A percentile compares a stretch with the other conserved stretches of the same genome.
These are phyloP conservation scores for Rhytidiadelphus loreus DNA, from an alignment of 225 moss, liverwort and hornwort genomes.

Conservation along the genomic window DNA sequence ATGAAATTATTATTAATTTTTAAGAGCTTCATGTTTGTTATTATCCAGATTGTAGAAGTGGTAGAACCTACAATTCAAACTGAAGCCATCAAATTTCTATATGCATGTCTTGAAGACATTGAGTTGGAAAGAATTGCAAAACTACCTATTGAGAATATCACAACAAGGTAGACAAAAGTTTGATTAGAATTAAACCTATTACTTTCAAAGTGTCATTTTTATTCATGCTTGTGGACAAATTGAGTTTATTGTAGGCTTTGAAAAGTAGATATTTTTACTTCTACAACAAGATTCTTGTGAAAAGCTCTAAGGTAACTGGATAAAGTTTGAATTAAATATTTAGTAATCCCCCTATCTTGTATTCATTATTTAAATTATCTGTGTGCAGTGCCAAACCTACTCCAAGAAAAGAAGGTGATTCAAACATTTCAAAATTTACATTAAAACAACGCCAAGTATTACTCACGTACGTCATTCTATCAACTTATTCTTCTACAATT, in stretches of 20 bases:
- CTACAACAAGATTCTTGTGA: not conserved
- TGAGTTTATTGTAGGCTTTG: too few species aligned
- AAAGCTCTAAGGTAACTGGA: not conserved
- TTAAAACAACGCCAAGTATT: not conserved
- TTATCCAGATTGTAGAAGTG: not conserved
- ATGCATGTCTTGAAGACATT: slow-evolving; percentile 13
- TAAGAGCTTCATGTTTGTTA: not conserved
- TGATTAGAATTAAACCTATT: too few species aligned
- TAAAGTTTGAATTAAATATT: not conserved
- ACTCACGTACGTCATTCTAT: not conserved
- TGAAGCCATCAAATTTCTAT: slow-evolving; percentile 5
- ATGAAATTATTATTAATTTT: not conserved
- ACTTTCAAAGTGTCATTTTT: not conserved
- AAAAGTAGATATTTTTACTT: not conserved
- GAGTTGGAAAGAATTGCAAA: not conserved
- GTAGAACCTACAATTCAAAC: not conserved
- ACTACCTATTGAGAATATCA: not conserved
- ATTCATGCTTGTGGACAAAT: accelerated
- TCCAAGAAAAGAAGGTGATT: not conserved
- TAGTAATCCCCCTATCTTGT: accelerated
- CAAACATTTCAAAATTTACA: not conserved
- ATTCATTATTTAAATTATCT: not conserved
- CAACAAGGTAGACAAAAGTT: not conserved
- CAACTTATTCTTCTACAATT: not conserved
- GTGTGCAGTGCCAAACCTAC: not conserved